A percentile compares a stretch with the other conserved stretches of the same genome.
These are phyloP conservation scores for Plectosphaerella plurivora DNA, from an alignment of 2,329 filamentous ascomycete genomes.

Conservation along the genomic window DNA sequence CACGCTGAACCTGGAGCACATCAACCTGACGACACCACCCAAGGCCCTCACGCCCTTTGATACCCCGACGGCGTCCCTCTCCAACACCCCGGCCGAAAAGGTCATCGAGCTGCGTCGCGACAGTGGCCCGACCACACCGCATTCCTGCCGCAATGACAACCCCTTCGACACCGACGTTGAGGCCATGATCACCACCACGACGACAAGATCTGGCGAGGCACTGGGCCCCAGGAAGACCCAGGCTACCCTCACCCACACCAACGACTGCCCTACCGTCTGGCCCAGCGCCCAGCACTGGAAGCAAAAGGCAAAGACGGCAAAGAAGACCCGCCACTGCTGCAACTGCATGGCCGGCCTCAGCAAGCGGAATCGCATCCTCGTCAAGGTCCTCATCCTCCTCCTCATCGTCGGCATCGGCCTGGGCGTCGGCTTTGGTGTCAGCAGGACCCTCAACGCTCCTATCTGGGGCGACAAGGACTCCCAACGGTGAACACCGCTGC, in stretches of 20 bases:
- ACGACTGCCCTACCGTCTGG: slow-evolving; percentile 51
- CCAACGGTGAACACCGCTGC: background rate
- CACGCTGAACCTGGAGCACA: background rate
- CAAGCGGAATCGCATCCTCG: slow-evolving; percentile 48
- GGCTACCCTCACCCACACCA: slow-evolving; percentile 30
- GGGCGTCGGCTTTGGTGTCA: slow-evolving; percentile 55
- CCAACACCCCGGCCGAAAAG: slow-evolving; percentile 11
- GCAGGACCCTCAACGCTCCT: slow-evolving; percentile 54
- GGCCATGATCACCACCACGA: slow-evolving; percentile 38
- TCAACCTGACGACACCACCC: background rate
- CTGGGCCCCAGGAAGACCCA: slow-evolving; percentile 24
- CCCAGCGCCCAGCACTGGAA: slow-evolving; percentile 57
- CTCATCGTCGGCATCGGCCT: slow-evolving; percentile 50
- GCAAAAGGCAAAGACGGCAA: slow-evolving; percentile 52
- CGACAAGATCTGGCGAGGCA: slow-evolving; percentile 17
- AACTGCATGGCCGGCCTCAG: slow-evolving; percentile 49
- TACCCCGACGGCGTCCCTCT: background rate
- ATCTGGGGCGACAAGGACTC: slow-evolving; percentile 44
- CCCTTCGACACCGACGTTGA: slow-evolving; percentile 57
- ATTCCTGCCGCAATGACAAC: slow-evolving; percentile 35
- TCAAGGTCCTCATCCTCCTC: slow-evolving; percentile 49
- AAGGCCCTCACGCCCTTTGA: background rate
- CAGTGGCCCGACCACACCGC: slow-evolving; percentile 39
- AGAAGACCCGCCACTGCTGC: slow-evolving; percentile 44
- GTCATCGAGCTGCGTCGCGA: slow-evolving; percentile 22